Conservation (phyloP, 2,329 filamentous ascomycete species). For the Xylaria hypoxylon region DNA sequence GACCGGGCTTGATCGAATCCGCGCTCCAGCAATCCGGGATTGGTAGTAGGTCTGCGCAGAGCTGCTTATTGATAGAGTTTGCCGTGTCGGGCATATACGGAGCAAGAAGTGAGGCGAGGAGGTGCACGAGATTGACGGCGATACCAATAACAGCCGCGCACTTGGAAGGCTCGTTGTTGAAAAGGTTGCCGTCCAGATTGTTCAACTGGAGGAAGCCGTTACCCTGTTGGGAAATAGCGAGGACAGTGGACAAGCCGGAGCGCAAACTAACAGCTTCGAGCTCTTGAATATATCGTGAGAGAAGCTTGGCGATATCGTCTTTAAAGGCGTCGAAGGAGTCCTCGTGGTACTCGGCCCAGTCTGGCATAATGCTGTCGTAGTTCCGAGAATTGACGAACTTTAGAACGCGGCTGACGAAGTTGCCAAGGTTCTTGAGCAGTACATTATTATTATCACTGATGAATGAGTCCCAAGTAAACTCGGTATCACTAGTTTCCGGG, state of each 20-base stretch:
- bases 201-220: constrained; percentile 34
- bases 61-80: constrained; percentile 31
- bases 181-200: constrained; percentile 29
- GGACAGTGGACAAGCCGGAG: constrained; percentile 31
- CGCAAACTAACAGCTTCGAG: constrained; percentile 34
- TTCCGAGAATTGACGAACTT: constrained; percentile 32
- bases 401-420: constrained; percentile 33
- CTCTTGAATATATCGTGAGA: constrained; percentile 34
- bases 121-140: constrained; percentile 35
- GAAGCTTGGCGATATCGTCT: constrained; percentile 29
- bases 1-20: constrained; percentile 31
- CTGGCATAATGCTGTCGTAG: constrained; percentile 29
- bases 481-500: constrained; percentile 31
- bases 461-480: constrained; percentile 36
- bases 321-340: constrained; percentile 26
- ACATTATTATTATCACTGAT: constrained; percentile 32
- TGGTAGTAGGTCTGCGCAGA: constrained; percentile 28
- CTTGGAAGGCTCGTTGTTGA: constrained; percentile 28
- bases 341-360: constrained; percentile 31
- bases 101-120: constrained; percentile 31
- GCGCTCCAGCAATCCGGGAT: constrained; percentile 32
- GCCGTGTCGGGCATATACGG: constrained; percentile 36
- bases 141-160: constrained; percentile 35
- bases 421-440: constrained; percentile 35
- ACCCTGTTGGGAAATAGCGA: constrained; percentile 31